Percentiles rank a stretch among this genome's conserved stretches.
Conservation (phyloP, 768 basidiomycete species). For the Pulveroboletus sp. region DNA sequence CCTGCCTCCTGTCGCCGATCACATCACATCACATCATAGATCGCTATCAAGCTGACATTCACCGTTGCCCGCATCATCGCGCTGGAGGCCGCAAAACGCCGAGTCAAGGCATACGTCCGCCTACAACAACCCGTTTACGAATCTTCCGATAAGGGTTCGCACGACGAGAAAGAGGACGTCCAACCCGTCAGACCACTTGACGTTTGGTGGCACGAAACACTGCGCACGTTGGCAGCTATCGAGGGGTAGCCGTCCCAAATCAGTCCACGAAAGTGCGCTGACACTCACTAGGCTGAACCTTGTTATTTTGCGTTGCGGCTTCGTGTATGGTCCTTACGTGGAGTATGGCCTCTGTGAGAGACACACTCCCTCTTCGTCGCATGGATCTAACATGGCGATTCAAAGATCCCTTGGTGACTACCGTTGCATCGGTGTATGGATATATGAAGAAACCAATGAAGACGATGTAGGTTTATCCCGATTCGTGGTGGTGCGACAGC, state of each 20-base stretch:
- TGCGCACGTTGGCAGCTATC: slow-evolving; percentile 69
- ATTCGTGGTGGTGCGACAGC: not conserved
- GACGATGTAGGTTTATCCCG: slow-evolving; percentile 52
- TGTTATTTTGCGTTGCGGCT: slow-evolving; percentile 69
- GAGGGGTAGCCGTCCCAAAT: slow-evolving; percentile 45
- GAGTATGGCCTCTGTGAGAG: slow-evolving; percentile 62
- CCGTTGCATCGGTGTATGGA: slow-evolving; percentile 76
- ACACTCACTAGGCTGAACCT: slow-evolving; percentile 60
- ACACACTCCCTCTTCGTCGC: slow-evolving; percentile 5
- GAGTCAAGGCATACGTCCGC: slow-evolving; percentile 74
- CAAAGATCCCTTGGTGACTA: slow-evolving; percentile 64
- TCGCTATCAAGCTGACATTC: slow-evolving; percentile 74
- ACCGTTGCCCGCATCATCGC: slow-evolving; percentile 64
- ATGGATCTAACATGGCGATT: slow-evolving; percentile 11
- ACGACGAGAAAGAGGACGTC: slow-evolving; percentile 68
- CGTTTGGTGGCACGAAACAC: slow-evolving; percentile 86
- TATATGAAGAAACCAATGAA: slow-evolving; percentile 83
- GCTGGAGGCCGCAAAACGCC: slow-evolving; percentile 72
- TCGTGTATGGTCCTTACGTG: slow-evolving; percentile 78
- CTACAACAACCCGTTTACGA: slow-evolving; percentile 78
- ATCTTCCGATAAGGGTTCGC: slow-evolving; percentile 56
- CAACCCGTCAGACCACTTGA: slow-evolving; percentile 69
- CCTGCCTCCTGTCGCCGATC: slow-evolving; percentile 2
- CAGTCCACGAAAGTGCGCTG: not conserved
- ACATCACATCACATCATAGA: slow-evolving; percentile 37